These are phyloP conservation scores for Neonectria sp. DNA, from an alignment of 2,329 filamentous ascomycete genomes.

Conservation along the genomic window DNA sequence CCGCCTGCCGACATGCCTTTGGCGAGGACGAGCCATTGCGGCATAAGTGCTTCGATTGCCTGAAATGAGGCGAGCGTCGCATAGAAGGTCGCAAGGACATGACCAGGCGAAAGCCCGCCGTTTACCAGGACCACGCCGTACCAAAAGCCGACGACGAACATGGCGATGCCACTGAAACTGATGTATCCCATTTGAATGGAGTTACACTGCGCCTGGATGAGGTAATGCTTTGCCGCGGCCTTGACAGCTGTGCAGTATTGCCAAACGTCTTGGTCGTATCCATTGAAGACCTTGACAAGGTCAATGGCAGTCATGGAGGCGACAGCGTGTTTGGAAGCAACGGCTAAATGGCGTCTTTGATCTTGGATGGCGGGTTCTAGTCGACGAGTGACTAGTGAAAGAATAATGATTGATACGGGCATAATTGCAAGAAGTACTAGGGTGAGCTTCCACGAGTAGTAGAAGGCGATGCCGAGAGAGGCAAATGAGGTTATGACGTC, in stretches of 20 bases:
- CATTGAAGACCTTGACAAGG: constrained; percentile 89
- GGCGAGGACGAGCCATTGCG: constrained; percentile 82
- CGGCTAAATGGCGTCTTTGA: constrained; percentile 78
- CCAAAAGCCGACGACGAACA: constrained; percentile 94
- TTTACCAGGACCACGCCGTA: constrained; percentile 82
- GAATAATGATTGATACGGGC: constrained; percentile 74
- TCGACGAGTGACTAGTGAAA: constrained; percentile 72
- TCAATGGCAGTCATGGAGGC: constrained; percentile 83
- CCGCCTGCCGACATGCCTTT: constrained; percentile 84
- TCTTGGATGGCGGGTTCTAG: constrained; percentile 77
- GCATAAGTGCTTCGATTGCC: constrained; percentile 80
- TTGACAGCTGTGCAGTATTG: constrained; percentile 74
- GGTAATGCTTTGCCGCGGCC: constrained; percentile 74
- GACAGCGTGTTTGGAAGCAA: constrained; percentile 79
- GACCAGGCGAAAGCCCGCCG: constrained; percentile 71
- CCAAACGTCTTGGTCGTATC: constrained; percentile 76
- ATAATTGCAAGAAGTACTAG: constrained; percentile 82
- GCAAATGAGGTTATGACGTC: constrained; percentile 75
- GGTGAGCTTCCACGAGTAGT: constrained; percentile 87
- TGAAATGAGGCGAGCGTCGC: constrained; percentile 83
- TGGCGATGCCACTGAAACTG: constrained; percentile 79
- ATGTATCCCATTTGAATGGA: constrained; percentile 81
- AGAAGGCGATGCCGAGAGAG: constrained; percentile 80
- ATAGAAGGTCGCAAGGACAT: constrained; percentile 89
- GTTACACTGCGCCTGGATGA: constrained; percentile 77